Evolutionary conservation across 441 rosid genomes (phyloP).

Genomic region (Croton laevigatus): DNA sequence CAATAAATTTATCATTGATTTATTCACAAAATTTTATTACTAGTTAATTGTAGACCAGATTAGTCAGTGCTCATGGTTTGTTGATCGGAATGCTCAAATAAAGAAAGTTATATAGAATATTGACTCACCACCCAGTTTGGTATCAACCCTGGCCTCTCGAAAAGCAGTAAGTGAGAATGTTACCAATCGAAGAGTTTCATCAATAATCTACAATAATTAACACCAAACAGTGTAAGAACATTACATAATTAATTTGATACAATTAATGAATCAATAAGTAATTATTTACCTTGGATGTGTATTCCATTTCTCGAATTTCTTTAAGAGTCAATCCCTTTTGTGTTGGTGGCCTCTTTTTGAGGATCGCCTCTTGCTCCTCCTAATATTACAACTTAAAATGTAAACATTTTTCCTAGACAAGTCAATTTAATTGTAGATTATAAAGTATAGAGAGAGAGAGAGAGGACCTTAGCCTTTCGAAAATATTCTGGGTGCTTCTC

Average conservation of each 20-base stretch:
- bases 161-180: constrained; percentile 70
- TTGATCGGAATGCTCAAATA: too few species aligned
- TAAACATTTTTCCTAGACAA: too few species aligned
- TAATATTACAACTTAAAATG: constrained; percentile 1
- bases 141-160: constrained; percentile 64
- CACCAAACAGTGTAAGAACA: constrained; percentile 9
- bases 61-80: too few species aligned
- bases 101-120: too few species aligned
- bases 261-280: too few species aligned
- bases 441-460: too few species aligned
- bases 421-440: not conserved
- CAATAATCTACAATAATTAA: constrained; percentile 48
- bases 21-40: too few species aligned
- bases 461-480: constrained; percentile 52
- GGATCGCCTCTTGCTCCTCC: constrained; percentile 68
- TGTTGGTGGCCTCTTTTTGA: constrained; percentile 38
- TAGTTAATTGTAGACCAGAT: too few species aligned
- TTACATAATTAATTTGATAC: not conserved
- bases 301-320: constrained; percentile 74
- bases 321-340: constrained; percentile 58
- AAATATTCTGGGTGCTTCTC: constrained; percentile 55
- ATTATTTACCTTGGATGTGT: constrained; percentile 51
- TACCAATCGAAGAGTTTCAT: constrained; percentile 68
- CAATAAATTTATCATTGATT: not conserved
- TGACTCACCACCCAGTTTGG: constrained; percentile 49